Evolutionary conservation across 768 basidiomycete species (phyloP).

Genomic region (Termitomyces sp.): DNA sequence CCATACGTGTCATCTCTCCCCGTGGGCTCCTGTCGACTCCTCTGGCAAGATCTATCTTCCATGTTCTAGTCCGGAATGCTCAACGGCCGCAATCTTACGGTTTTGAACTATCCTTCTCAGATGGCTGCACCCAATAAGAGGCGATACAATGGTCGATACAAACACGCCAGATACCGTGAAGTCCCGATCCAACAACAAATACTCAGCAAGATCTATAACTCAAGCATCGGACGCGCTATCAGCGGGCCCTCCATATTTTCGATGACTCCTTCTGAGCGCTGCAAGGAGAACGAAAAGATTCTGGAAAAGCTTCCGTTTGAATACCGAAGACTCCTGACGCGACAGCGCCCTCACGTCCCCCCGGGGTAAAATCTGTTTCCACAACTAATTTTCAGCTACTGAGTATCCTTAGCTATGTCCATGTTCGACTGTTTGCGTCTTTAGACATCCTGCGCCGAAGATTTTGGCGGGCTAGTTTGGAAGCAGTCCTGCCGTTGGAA

Average conservation of each 20-base stretch:
- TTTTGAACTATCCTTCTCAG: neutral
- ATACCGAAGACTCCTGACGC: neutral
- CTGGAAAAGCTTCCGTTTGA: constrained; percentile 1
- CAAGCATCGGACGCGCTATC: constrained; percentile 1
- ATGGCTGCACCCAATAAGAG: neutral
- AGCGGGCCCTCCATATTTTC: neutral
- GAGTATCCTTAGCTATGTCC: constrained; percentile 13
- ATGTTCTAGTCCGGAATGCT: neutral
- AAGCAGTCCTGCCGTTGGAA: constrained; percentile 18
- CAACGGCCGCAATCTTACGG: neutral
- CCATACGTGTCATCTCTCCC: neutral
- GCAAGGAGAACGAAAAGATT: neutral
- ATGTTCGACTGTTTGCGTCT: constrained; percentile 15
- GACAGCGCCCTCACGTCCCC: constrained; percentile 10
- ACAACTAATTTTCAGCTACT: neutral
- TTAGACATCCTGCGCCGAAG: constrained; percentile 6
- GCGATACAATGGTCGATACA: neutral
- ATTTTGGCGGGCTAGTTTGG: constrained; percentile 11
- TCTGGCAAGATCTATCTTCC: neutral
- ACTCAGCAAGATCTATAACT: neutral
- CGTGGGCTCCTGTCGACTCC: neutral
- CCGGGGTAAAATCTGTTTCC: constrained; percentile 12
- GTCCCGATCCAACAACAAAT: constrained; percentile 5
- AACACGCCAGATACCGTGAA: neutral
- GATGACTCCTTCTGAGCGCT: neutral